phyloP scores from a whole-genome alignment of 2,329 filamentous ascomycete genomes.

The Aphanoascus verrucosus region DNA sequence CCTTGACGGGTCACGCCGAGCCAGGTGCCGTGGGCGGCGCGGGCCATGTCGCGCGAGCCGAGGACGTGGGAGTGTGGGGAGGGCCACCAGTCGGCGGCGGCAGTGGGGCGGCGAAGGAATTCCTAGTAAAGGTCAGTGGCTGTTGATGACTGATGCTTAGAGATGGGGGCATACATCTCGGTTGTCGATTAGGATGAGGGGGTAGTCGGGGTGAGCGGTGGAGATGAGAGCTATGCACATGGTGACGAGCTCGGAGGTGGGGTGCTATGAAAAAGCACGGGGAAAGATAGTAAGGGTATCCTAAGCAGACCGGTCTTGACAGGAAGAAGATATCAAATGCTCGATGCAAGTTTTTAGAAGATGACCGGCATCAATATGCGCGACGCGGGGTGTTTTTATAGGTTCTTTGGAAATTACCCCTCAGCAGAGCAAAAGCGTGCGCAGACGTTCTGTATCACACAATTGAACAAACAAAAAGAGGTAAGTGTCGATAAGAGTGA shows the following conservation, averaged over 20 bases:
- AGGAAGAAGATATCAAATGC: no score
- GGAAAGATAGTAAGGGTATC: not conserved
- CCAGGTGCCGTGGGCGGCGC: constrained; percentile 52
- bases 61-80: constrained; percentile 45
- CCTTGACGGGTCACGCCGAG: constrained; percentile 52
- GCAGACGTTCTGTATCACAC: no score
- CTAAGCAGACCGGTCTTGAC: not conserved
- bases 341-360: no score
- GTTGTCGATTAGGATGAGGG: constrained; percentile 66
- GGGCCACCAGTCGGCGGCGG: constrained; percentile 50
- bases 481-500: no score
- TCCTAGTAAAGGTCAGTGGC: constrained; percentile 35
- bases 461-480: no score
- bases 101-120: constrained; percentile 52
- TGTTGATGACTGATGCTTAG: constrained; percentile 3
- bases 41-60: constrained; percentile 52
- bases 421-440: no score
- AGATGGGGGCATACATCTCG: constrained; percentile 48
- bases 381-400: no score
- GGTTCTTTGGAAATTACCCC: no score
- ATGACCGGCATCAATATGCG: no score
- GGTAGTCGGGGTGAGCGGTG: constrained; percentile 63
- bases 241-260: not conserved
- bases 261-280: not conserved
- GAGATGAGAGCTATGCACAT: constrained; percentile 74